Evolutionary conservation across 345 rosid species (phyloP), one percentile per base, ranked within the genome.

Genomic region (Sisymbrium altissimum): DNA sequence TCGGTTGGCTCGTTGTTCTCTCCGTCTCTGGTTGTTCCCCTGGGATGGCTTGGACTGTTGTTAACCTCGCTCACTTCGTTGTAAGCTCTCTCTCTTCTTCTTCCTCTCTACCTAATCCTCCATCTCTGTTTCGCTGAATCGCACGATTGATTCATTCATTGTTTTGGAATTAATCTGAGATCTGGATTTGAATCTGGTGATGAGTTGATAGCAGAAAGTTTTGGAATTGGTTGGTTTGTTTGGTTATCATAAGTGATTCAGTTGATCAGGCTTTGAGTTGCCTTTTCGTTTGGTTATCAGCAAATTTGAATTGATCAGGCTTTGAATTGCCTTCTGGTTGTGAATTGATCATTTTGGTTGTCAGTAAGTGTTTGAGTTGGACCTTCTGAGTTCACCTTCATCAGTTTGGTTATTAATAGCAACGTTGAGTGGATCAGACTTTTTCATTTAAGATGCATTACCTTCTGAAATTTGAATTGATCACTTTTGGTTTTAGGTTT

Each of bases 11-110:
- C 13, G 41, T 84, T 43, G 88, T 89, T 56, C 86, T 89, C 74
- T 87, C 91, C 36, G 32, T 91, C 70, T 83, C 81, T 35, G 83
- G 84, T 57, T 91, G 95, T 76, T 84, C 93, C 17, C 84, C 95
- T 58, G 93, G 95, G 63, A 85, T 82, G 89, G 95, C 91, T 30
- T 91, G 97, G 97, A 89, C 97, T 79, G 63, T 85, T 79, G 91
- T 89, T 70, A 86, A 87, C 75, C 92, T 91, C 74, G 67, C 81
- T 14, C 95, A 91, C 76, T 89, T 89, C 73, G 58, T 71, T 30
- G 93, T 89, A 83, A 33, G 81, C n/a, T n/a, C n/a, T n/a, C n/a
- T n/a, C n/a, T n/a, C n/a, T 18, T 29, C 74, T 11, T 44, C 3
- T 14, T 1, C n/a, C n/a, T n/a, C n/a, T n/a, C n/a, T n/a, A n/a